phyloP scores from a whole-genome alignment of 2,329 filamentous ascomycete genomes.

The Fusarium stilboides region DNA sequence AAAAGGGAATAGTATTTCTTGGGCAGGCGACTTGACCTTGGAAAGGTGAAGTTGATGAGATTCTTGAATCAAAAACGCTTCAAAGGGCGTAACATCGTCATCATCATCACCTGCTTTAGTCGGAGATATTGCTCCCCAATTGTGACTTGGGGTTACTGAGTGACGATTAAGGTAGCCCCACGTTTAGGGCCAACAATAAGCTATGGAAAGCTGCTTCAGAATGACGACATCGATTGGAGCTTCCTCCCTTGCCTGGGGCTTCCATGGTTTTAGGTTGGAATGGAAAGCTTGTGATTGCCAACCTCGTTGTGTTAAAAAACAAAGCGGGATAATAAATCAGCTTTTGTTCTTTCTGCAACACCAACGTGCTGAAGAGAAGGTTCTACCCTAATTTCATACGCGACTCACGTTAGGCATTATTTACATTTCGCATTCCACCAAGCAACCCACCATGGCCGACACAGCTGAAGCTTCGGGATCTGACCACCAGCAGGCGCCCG shows the following conservation, averaged over 20 bases:
- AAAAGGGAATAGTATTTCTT: not conserved
- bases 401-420: not conserved
- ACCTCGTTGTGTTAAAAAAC: constrained; percentile 21
- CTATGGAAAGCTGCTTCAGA: constrained; percentile 10
- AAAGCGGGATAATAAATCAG: not conserved
- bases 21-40: not conserved
- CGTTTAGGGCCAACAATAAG: constrained; percentile 14
- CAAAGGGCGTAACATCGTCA: constrained; percentile 24
- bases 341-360: not conserved
- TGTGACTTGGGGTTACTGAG: not conserved
- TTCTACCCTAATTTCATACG: no score
- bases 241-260: constrained; percentile 34
- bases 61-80: constrained; percentile 22
- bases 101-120: constrained; percentile 22
- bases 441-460: constrained; percentile 45
- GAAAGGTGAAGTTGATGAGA: not conserved
- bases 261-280: constrained; percentile 35
- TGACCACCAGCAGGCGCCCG: constrained; percentile 39
- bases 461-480: constrained; percentile 43
- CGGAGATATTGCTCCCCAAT: constrained; percentile 18
- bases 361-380: not conserved
- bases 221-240: constrained; percentile 46
- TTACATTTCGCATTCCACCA: not conserved
- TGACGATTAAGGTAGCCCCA: constrained; percentile 32
- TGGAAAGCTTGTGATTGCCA: constrained; percentile 37